Evolutionary conservation across 2,329 filamentous ascomycete species (phyloP), one percentile per base, ranked within the genome.

Genomic region (Aspergillus pseudotamarii): DNA sequence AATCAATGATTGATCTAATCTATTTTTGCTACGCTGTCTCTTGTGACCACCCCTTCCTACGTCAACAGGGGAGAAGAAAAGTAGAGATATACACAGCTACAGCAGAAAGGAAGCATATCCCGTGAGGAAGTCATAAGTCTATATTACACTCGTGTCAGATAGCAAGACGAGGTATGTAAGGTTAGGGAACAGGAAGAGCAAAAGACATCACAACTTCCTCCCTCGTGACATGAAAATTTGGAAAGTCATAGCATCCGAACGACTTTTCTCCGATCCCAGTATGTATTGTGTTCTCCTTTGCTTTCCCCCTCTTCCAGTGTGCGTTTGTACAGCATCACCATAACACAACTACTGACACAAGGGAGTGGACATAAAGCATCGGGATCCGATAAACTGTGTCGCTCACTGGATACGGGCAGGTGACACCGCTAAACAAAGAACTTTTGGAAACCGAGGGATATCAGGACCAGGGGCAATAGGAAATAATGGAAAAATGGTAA

Each of bases 391-490:
- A 69, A 70, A 65, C 66, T 62, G 66, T 71, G 70, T 74, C 71
- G 69, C 73, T 75, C 71, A 71, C 72, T 74, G 71, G 69, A 72
- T 69, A 74, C 66, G 70, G 68, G 60, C 67, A 69, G 70, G 69
- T 74, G 69, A 66, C 69, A 72, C 71, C 72, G 71, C 74, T 73
- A 76, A 72, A 70, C 71, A 70, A 73, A 74, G 66, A 74, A 77
- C 73, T 76, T 78, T 78, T 77, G 62, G 75, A 73, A 78, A 76
- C 72, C 72, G 72, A 76, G 75, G 77, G 76, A 78, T 78, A 79
- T 78, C 76, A 78, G 74, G 74, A 74, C 73, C 73, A 71, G 68
- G 71, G 69, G 66, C 68, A 68, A 64, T 63, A 67, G 59, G 64
- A 68, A 66, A 63, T 55, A 66, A 61, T 68, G 57, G 56, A 58